Evolutionary conservation across 768 basidiomycete species (phyloP), one percentile per base, ranked within the genome.

Genomic region (Amylocystis lapponica): DNA sequence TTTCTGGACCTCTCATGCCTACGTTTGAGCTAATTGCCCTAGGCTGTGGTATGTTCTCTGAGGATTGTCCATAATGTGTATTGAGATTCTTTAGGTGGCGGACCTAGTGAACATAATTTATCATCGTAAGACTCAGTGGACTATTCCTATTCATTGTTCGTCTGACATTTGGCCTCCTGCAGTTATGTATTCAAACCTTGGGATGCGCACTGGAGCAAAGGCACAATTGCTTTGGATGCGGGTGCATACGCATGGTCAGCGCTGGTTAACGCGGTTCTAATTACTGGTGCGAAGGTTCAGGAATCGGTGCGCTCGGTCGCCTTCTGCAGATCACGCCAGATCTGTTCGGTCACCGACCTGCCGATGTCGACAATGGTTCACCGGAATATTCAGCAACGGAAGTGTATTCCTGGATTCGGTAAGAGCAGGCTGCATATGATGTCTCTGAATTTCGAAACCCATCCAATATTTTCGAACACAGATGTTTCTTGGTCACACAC

Each of bases 161-260:
- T 34, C 20, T 21, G 25, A 21, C 6, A 51, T 35, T 45, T 42
- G 38, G 36, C 49, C 20, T 20, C 29, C 29, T 32, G 50, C 55
- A 94, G 92, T n/a, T 98, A 95, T 68, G 68, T 96, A 39, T 63
- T 96, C 60, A 98, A 97, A 59, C 75, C 86, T 7, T 68, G 63
- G 50, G 60, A 69, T 27, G 57, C 70, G 9, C 56, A 66, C 8
- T 97, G 94, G 94, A 71, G 76, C 47, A 31, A 90, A 35, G 93
- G 92, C 4, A 77, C 86, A 35, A 51, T 95, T 5, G 86, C 82
- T 2, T 60, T 98, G 39, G 95, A 98, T 68, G 95, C 90, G 58
- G 92, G 92, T 88, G 47, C 51, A 75, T 62, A 14, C 14, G 22
- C 30, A 31, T 21, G 33, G 7, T 38, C 41, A 31, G 25, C n/a